Evolutionary conservation across 1,284 basidiomycete genomes (phyloP).

Genomic region (Ganoderma sinense): DNA sequence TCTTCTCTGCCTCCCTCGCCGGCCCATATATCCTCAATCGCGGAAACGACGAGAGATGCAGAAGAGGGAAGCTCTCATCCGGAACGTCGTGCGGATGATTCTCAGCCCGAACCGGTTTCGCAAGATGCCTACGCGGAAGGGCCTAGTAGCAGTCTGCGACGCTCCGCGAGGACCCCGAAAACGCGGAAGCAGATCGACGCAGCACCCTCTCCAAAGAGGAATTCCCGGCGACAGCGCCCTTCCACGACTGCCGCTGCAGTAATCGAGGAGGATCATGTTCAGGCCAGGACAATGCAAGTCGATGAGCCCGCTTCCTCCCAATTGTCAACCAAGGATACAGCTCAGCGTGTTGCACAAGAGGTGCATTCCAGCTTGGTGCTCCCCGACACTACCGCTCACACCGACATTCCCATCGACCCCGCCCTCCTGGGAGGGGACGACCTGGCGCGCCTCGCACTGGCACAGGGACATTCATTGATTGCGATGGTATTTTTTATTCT

Average conservation of each 20-base stretch:
- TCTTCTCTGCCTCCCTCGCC: constrained; percentile 12
- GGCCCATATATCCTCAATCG: neutral
- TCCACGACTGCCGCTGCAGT: neutral
- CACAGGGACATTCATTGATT: constrained; percentile 18
- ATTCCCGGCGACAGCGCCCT: neutral
- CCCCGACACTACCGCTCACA: neutral
- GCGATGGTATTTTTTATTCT: constrained; percentile 12
- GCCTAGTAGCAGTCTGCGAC: constrained; percentile 15
- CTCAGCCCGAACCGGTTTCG: no score
- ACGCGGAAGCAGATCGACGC: constrained; percentile 18
- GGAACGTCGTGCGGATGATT: neutral
- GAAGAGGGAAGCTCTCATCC: neutral
- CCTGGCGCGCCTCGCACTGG: constrained; percentile 6
- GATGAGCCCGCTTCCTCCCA: neutral
- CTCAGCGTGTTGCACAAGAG: neutral
- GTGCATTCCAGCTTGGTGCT: neutral
- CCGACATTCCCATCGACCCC: constrained; percentile 19
- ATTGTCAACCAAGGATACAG: neutral
- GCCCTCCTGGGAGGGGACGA: constrained; percentile 6
- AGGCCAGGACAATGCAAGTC: neutral
- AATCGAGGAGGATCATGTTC: neutral
- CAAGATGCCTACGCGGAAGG: neutral
- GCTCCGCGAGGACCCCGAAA: constrained; percentile 25
- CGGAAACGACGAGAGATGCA: neutral
- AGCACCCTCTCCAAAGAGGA: constrained; percentile 11